Conservation (phyloP, 768 basidiomycete species). For the Mycena amicta region DNA sequence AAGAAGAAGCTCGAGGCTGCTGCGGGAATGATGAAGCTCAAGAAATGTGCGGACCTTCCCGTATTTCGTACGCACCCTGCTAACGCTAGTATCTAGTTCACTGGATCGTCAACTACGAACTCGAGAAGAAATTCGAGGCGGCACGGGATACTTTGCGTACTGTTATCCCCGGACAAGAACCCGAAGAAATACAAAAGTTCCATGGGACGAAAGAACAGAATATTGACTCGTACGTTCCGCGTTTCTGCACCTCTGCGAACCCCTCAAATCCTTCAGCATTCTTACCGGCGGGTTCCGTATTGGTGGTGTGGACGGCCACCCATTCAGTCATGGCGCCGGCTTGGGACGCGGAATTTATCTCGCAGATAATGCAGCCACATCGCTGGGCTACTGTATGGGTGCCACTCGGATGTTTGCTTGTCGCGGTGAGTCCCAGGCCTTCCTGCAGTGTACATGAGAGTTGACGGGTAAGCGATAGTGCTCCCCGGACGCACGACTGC, state of each 20-base stretch:
- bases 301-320: slow-evolving; percentile 13
- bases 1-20: not conserved
- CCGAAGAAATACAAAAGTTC: slow-evolving; percentile 10
- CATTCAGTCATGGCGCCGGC: slow-evolving; percentile 1
- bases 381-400: slow-evolving; percentile 4
- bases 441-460: not conserved
- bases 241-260: not conserved
- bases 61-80: not conserved
- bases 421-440: slow-evolving; percentile 14
- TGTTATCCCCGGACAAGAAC: not conserved
- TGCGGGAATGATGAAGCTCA: not conserved
- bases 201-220: slow-evolving; percentile 13
- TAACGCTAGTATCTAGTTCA: slow-evolving; percentile 6
- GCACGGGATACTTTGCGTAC: slow-evolving; percentile 6
- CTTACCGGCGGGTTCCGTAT: slow-evolving; percentile 17
- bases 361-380: slow-evolving; percentile 4
- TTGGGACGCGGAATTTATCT: slow-evolving; percentile 18
- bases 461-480: slow-evolving; percentile 1
- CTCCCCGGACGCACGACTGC: not conserved
- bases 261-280: slow-evolving; percentile 4
- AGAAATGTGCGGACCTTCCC: slow-evolving; percentile 3
- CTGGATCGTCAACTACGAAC: slow-evolving; percentile 23
- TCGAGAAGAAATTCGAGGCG: slow-evolving; percentile 18
- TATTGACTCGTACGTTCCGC: slow-evolving; percentile 17
- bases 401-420: slow-evolving; percentile 16